Percentiles rank a stretch among this genome's conserved stretches.
Evolutionary conservation across 257 asterid species (phyloP).

Genomic region (Anisodus tanguticus): DNA sequence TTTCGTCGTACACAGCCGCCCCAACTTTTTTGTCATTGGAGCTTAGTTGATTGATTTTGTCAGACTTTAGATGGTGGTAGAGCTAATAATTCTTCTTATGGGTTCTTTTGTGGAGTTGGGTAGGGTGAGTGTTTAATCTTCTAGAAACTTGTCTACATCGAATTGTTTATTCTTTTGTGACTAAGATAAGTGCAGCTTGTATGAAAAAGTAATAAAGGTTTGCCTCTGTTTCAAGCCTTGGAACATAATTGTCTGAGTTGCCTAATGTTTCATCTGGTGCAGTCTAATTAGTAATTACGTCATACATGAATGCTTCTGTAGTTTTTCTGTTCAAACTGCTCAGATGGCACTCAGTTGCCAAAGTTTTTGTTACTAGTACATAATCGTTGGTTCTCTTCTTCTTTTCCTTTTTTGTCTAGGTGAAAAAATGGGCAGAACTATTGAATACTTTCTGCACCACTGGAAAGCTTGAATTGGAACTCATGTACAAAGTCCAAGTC

Average conservation of each 20-base stretch:
- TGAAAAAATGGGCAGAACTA: constrained; percentile 84
- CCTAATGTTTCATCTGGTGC: neutral
- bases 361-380: neutral
- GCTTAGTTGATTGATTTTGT: neutral
- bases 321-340: neutral
- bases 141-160: neutral
- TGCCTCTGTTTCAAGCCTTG: neutral
- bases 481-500: constrained; percentile 88
- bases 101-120: neutral
- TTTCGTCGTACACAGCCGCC: neutral
- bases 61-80: neutral
- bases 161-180: neutral
- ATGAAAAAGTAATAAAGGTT: neutral
- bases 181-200: neutral
- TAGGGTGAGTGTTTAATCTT: neutral
- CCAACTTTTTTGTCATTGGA: neutral
- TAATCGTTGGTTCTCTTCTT: neutral
- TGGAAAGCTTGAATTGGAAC: constrained; percentile 92
- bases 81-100: neutral
- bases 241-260: neutral
- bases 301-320: neutral
- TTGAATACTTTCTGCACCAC: constrained; percentile 83
- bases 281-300: neutral
- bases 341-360: neutral
- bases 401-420: constrained; percentile 46